phyloP scores from a whole-genome alignment of 1,139 yeast species.

The Meyerozyma smithsonii region DNA sequence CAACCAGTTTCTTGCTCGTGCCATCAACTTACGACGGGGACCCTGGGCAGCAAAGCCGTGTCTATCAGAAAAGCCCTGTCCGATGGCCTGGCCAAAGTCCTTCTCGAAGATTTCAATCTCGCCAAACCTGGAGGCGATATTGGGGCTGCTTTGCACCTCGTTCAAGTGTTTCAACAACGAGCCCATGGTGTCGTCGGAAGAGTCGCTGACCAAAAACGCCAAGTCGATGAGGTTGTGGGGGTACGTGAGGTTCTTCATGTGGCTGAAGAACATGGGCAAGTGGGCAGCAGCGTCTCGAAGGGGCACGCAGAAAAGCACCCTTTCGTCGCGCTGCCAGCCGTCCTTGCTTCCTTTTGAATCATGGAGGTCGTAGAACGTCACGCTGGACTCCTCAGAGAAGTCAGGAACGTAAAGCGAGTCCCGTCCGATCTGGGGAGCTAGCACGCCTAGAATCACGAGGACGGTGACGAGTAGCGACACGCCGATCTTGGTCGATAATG shows the following conservation, averaged over 20 bases:
- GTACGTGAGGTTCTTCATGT: constrained; percentile 52
- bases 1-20: constrained; percentile 51
- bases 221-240: constrained; percentile 55
- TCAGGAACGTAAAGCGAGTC: constrained; percentile 2
- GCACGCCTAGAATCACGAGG: not conserved
- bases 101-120: constrained; percentile 52
- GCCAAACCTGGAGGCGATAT: constrained; percentile 44
- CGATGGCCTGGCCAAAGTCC: constrained; percentile 50
- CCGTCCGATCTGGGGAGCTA: not conserved
- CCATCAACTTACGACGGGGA: constrained; percentile 50
- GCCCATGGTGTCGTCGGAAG: constrained; percentile 55
- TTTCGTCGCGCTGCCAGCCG: constrained; percentile 53
- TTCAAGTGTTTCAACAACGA: constrained; percentile 37
- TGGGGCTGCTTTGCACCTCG: constrained; percentile 40
- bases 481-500: not conserved
- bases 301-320: constrained; percentile 56
- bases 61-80: constrained; percentile 49
- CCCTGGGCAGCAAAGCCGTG: constrained; percentile 55
- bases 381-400: constrained; percentile 14
- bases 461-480: not conserved
- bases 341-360: constrained; percentile 39
- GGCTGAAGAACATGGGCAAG: constrained; percentile 57
- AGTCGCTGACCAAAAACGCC: constrained; percentile 55
- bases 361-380: constrained; percentile 42
- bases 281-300: constrained; percentile 60